Conservation (phyloP, 78 protist species). For the Dictyostelium intermedium region DNA sequence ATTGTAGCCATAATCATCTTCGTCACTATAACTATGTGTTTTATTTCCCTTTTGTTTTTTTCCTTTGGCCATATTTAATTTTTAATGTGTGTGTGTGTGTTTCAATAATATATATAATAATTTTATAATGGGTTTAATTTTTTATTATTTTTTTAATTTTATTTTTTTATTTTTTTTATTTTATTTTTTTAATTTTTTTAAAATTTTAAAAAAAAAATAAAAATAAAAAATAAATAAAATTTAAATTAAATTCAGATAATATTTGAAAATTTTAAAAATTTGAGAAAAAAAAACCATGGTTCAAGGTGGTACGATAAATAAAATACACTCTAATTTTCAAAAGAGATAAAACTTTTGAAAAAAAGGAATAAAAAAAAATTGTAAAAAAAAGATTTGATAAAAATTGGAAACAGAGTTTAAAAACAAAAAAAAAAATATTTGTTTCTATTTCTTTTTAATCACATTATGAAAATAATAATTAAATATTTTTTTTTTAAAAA, state of each 20-base stretch:
- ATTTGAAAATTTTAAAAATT: not conserved
- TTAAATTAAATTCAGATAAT: not conserved
- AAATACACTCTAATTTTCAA: too few species aligned
- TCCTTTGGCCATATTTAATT: constrained; percentile 2
- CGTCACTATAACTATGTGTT: not conserved
- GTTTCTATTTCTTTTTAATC: too few species aligned
- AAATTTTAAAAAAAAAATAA: not conserved
- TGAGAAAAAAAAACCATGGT: not conserved
- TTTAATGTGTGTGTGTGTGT: not conserved
- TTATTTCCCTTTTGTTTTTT: constrained; percentile 7
- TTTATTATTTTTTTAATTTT: not conserved
- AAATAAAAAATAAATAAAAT: not conserved
- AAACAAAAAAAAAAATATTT: too few species aligned
- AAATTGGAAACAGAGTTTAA: too few species aligned
- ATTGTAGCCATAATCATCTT: not conserved
- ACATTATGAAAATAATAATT: too few species aligned
- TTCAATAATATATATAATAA: not conserved
- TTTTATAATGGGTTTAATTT: not conserved
- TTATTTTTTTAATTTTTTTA: not conserved
- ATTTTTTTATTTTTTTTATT: not conserved
- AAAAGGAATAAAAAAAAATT: too few species aligned
- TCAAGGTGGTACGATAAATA: not conserved
- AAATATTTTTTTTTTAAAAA: too few species aligned
- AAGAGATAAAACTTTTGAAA: too few species aligned
- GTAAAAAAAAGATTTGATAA: too few species aligned